Evolutionary conservation across 805 yeast species (phyloP).

Genomic region (Kluyveromyces wickerhamii): DNA sequence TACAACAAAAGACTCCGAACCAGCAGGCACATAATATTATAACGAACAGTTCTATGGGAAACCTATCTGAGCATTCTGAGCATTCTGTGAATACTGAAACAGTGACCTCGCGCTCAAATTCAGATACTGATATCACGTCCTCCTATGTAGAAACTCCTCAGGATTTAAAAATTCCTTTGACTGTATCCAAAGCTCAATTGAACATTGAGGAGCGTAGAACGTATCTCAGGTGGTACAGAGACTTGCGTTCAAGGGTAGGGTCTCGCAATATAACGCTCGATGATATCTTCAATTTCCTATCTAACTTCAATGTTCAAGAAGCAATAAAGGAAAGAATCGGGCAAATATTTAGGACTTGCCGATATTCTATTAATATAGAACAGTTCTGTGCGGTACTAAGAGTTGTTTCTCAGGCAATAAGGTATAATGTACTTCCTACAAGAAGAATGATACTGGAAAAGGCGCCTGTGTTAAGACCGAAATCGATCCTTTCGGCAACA

Average conservation of each 20-base stretch:
- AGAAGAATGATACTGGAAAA: constrained; percentile 42
- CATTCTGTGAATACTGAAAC: background rate
- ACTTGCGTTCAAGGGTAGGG: constrained; percentile 64
- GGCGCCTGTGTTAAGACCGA: constrained; percentile 73
- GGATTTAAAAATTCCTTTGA: constrained; percentile 46
- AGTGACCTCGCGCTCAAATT: background rate
- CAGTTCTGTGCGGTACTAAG: constrained; percentile 86
- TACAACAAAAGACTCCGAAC: background rate
- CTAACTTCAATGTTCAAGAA: constrained; percentile 62
- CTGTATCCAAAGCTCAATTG: constrained; percentile 59
- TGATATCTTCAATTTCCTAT: constrained; percentile 72
- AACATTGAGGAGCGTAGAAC: constrained; percentile 74
- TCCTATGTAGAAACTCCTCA: constrained; percentile 24
- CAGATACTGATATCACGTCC: background rate
- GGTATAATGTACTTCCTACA: constrained; percentile 42
- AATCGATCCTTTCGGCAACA: constrained; percentile 61
- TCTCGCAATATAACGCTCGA: constrained; percentile 56
- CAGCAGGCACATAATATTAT: background rate
- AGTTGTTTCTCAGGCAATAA: constrained; percentile 62
- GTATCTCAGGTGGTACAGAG: constrained; percentile 90
- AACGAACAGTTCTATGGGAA: no score
- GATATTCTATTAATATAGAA: constrained; percentile 66
- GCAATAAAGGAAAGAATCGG: constrained; percentile 42
- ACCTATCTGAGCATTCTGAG: no score
- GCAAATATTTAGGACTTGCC: constrained; percentile 42